Evolutionary conservation across 768 basidiomycete species (phyloP).

Genomic region (Hebeloma cylindrosporum): DNA sequence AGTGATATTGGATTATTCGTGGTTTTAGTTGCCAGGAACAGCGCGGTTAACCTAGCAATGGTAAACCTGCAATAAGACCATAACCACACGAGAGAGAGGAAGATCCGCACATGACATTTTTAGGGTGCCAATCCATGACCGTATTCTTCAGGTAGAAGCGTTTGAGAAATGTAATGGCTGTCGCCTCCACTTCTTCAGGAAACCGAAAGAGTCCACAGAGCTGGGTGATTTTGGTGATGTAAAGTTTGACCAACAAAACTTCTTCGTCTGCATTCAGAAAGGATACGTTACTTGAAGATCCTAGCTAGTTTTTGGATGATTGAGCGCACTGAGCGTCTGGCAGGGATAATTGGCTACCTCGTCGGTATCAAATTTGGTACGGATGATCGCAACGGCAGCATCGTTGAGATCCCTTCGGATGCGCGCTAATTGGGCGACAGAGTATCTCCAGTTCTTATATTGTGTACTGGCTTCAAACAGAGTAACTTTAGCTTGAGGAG

Average conservation of each 20-base stretch:
- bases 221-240: slow-evolving; percentile 81
- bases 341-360: slow-evolving; percentile 49
- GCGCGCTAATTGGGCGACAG: slow-evolving; percentile 57
- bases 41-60: slow-evolving; percentile 77
- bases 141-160: slow-evolving; percentile 97
- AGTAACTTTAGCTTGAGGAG: slow-evolving; percentile 34
- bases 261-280: slow-evolving; percentile 87
- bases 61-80: slow-evolving; percentile 5
- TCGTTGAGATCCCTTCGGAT: slow-evolving; percentile 70
- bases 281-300: slow-evolving; percentile 67
- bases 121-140: slow-evolving; percentile 99
- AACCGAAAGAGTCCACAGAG: slow-evolving; percentile 85
- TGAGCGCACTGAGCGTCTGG: neutral
- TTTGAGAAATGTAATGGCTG: slow-evolving; percentile 89
- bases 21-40: slow-evolving; percentile 96
- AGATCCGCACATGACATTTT: slow-evolving; percentile 86
- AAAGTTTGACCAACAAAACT: slow-evolving; percentile 83
- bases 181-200: slow-evolving; percentile 91
- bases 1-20: slow-evolving; percentile 92
- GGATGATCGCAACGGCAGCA: slow-evolving; percentile 75
- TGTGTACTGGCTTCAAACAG: slow-evolving; percentile 81
- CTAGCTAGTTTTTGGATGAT: slow-evolving; percentile 44
- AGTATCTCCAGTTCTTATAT: slow-evolving; percentile 88
- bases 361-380: slow-evolving; percentile 73
- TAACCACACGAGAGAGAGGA: neutral